Conservation (phyloP, 2,329 filamentous ascomycete genomes). For the Monosporascus sp. region DNA sequence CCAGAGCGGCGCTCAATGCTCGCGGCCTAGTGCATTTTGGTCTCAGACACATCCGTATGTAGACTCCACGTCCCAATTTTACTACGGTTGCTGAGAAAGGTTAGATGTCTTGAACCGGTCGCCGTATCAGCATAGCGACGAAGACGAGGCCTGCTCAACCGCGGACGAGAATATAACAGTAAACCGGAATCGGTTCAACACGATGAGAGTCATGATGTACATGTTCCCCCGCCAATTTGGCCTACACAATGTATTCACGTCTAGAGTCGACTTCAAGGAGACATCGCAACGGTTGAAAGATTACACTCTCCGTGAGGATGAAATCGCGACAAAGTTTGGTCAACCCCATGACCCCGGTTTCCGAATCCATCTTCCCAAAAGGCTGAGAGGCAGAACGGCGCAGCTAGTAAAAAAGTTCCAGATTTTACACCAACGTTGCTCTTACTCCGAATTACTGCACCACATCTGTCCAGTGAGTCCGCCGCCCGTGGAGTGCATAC, state of each 20-base stretch:
- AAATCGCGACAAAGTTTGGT: constrained; percentile 52
- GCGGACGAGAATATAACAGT: constrained; percentile 2
- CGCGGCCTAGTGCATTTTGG: constrained; percentile 67
- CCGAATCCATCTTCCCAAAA: constrained; percentile 49
- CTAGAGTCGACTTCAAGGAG: constrained; percentile 55
- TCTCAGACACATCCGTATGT: constrained; percentile 73
- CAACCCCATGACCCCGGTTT: constrained; percentile 18
- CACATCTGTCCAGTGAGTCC: constrained; percentile 67
- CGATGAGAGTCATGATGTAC: constrained; percentile 76
- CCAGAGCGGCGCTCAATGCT: constrained; percentile 64
- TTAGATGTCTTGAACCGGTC: constrained; percentile 78
- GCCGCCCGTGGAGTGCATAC: not conserved
- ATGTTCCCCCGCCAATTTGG: constrained; percentile 89
- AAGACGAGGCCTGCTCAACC: constrained; percentile 1
- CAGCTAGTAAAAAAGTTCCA: constrained; percentile 64
- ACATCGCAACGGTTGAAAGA: constrained; percentile 74
- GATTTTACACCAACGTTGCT: constrained; percentile 65
- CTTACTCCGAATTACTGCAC: constrained; percentile 71
- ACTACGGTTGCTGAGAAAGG: constrained; percentile 7
- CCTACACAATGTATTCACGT: constrained; percentile 88
- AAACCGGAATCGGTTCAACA: constrained; percentile 43
- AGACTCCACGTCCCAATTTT: not conserved
- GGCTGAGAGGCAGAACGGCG: constrained; percentile 59
- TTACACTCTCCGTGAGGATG: constrained; percentile 79
- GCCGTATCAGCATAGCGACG: constrained; percentile 26